Percentiles rank a stretch among this genome's conserved stretches.
phyloP scores from a whole-genome alignment of 2,329 filamentous ascomycete genomes.

The Dactylellina sp. region DNA sequence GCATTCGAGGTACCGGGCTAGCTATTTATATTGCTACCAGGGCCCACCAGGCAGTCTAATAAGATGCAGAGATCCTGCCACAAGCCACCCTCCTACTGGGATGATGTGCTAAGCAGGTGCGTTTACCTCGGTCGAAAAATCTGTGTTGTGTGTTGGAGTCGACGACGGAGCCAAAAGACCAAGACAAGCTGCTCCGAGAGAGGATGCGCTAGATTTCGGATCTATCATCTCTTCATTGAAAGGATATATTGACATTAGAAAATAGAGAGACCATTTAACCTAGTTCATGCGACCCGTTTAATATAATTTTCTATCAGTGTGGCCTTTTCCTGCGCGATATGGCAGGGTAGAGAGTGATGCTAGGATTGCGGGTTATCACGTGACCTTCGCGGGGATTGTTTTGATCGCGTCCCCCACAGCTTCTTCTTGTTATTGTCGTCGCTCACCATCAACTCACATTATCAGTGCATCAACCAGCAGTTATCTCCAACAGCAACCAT shows the following conservation, averaged over 20 bases:
- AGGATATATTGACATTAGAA: background rate
- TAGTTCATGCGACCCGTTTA: background rate
- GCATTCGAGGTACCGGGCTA: background rate
- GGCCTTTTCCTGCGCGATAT: no score
- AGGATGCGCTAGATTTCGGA: background rate
- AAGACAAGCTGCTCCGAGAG: background rate
- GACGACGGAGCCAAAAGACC: constrained; percentile 1
- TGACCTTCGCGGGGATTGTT: constrained; percentile 15
- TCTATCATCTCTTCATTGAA: background rate
- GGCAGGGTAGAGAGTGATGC: background rate
- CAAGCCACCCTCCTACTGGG: background rate
- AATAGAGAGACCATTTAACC: background rate
- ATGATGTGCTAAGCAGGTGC: constrained; percentile 1
- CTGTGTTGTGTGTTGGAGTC: constrained; percentile 22
- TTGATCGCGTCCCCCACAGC: constrained; percentile 25
- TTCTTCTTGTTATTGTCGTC: background rate
- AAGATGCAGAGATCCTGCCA: background rate
- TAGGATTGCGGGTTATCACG: background rate
- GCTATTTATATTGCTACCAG: constrained; percentile 24
- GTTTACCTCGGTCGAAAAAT: constrained; percentile 51
- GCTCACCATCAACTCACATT: background rate
- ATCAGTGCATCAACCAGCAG: background rate
- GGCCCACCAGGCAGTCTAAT: background rate
- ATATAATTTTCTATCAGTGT: background rate
- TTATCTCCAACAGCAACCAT: background rate